These are phyloP conservation scores for Phytophthora citricola DNA, from an alignment of 352 stramenopile genomes.

Conservation along the genomic window DNA sequence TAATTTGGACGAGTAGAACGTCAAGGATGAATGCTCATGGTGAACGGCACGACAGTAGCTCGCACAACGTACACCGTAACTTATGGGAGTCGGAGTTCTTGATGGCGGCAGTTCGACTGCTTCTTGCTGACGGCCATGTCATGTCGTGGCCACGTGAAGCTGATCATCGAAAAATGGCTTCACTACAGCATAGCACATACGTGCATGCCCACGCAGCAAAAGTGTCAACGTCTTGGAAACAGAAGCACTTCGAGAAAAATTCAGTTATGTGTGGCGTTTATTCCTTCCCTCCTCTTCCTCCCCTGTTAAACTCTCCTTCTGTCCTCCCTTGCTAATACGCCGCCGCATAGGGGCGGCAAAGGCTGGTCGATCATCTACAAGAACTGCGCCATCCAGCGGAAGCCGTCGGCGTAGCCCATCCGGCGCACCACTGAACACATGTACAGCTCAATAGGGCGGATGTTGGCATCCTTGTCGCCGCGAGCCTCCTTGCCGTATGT, in stretches of 20 bases:
- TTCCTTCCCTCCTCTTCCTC: conserved; percentile 22
- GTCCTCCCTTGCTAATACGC: conserved; percentile 35
- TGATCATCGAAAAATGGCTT: conserved; percentile 21
- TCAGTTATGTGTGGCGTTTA: conserved; percentile 33
- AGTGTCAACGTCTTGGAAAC: not conserved
- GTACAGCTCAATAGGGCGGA: conserved; percentile 98
- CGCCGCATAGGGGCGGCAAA: conserved; percentile 17
- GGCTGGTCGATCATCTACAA: conserved; percentile 60
- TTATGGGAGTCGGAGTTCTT: no score
- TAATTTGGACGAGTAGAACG: no score
- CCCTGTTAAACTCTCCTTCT: conserved; percentile 21
- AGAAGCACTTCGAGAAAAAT: conserved; percentile 9
- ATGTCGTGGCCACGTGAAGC: conserved; percentile 4
- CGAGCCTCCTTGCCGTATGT: conserved; percentile 98
- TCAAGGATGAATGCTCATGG: no score
- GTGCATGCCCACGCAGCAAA: conserved; percentile 20
- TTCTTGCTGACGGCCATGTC: no score
- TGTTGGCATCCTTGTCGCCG: conserved; percentile 89
- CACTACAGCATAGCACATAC: not conserved
- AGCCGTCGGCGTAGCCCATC: conserved; percentile 98
- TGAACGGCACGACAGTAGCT: not conserved
- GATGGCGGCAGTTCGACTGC: no score
- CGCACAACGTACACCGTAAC: no score
- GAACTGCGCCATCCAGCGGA: conserved; percentile 92
- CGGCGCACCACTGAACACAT: conserved; percentile 99